Conservation (phyloP, 2,329 filamentous ascomycete species). For the Microsporum audouinii region DNA sequence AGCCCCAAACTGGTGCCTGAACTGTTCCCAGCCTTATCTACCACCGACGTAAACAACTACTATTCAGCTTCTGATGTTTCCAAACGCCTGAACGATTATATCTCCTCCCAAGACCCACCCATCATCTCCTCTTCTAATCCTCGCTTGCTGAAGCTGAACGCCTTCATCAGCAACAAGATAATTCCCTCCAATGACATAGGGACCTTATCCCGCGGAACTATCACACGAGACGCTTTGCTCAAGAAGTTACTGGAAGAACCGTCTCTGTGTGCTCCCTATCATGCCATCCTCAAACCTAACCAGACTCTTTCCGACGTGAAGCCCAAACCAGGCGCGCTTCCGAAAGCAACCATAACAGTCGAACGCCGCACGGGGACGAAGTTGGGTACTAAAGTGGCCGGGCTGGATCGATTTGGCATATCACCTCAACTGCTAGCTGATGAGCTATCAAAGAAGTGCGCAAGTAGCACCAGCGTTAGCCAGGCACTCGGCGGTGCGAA, state of each 20-base stretch:
- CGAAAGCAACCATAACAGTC: slow-evolving; percentile 48
- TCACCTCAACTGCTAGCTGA: slow-evolving; percentile 50
- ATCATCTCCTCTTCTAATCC: slow-evolving; percentile 48
- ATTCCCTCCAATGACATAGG: slow-evolving; percentile 48
- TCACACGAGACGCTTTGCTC: slow-evolving; percentile 49
- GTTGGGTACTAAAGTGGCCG: slow-evolving; percentile 51
- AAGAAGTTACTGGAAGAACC: slow-evolving; percentile 45
- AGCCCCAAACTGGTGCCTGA: slow-evolving; percentile 47
- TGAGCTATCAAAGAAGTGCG: slow-evolving; percentile 56
- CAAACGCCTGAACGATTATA: slow-evolving; percentile 45
- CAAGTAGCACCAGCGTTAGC: slow-evolving; percentile 54
- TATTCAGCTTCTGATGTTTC: slow-evolving; percentile 52
- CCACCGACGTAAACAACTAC: slow-evolving; percentile 41
- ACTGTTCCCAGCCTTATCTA: slow-evolving; percentile 38
- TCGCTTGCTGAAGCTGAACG: slow-evolving; percentile 50
- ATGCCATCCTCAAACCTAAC: slow-evolving; percentile 41
- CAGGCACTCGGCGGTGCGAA: slow-evolving; percentile 51
- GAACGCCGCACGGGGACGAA: slow-evolving; percentile 58
- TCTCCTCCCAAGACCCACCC: slow-evolving; percentile 43
- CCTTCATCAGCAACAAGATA: slow-evolving; percentile 51
- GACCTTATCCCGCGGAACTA: slow-evolving; percentile 45
- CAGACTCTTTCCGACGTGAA: slow-evolving; percentile 39
- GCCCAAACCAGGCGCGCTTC: slow-evolving; percentile 49
- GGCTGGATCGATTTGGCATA: slow-evolving; percentile 51
- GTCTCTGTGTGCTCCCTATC: slow-evolving; percentile 42